Evolutionary conservation across 2,329 filamentous ascomycete genomes (phyloP), one percentile per base, ranked within the genome.

Genomic region (Aspergillus hortae): DNA sequence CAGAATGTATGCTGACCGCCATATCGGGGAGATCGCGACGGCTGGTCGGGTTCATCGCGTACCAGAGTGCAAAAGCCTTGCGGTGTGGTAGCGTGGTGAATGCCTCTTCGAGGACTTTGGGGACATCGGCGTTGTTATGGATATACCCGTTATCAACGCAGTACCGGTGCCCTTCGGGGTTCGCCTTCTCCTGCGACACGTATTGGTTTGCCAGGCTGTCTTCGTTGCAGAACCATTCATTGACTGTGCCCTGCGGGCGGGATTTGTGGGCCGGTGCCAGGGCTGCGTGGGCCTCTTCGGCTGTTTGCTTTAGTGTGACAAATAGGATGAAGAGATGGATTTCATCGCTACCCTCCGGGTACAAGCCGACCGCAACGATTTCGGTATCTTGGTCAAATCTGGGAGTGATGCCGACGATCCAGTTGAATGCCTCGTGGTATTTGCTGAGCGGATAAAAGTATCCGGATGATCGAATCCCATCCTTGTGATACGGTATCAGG

Each of bases 1-100:
- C 80, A 0, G 72, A 74, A 49, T 81, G 79, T 74, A 82, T 74
- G 25, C 73, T 78, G 12, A 81, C 65, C 3, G 80, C 80, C 80
- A 83, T 83, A 51, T 78, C 76, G 1, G 72, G 69, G 33, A 76
- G 63, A 27, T 54, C 42, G 3, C 72, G 64, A 23, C 70, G 64
- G 38, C 74, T 78, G 25, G 71, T 72, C 0, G 80, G 80, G 27
- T 67, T 69, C 79, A 82, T 81, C 9, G 74, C 61, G 58, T 73
- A 80, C 72, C 78, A 83, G 10, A 82, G 63, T 1, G 76, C 65
- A 44, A 76, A 78, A 1, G 74, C 67, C 59, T 78, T 75, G 19
- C 62, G 62, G 6, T 68, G 67, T 0, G 80, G 79, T 25, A 82
- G 63, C 0, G 72, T 76, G 0, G 72, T 76, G 56, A 81, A 81